Conservation (phyloP, 1,139 yeast species). For the Tardiomyces blankii region DNA sequence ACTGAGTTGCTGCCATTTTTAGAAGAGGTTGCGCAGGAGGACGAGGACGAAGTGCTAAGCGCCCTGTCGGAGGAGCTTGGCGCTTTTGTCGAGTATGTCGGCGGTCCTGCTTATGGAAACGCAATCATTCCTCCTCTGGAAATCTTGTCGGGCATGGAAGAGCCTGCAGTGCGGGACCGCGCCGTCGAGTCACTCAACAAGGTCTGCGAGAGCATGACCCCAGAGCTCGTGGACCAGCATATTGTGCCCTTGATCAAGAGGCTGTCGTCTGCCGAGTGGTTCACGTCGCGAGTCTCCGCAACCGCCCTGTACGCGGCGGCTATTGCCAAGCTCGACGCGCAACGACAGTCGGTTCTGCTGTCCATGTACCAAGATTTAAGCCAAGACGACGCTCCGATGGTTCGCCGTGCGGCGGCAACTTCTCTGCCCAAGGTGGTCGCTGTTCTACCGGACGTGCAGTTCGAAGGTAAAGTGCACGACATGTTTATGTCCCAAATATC, state of each 20-base stretch:
- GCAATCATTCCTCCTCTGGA: slow-evolving; percentile 78
- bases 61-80: slow-evolving; percentile 89
- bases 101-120: slow-evolving; percentile 73
- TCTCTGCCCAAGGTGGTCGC: slow-evolving; percentile 66
- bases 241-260: slow-evolving; percentile 70
- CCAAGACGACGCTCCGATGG: slow-evolving; percentile 96
- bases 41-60: slow-evolving; percentile 95
- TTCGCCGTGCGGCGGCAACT: slow-evolving; percentile 86
- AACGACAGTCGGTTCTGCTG: slow-evolving; percentile 36
- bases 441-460: slow-evolving; percentile 31
- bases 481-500: slow-evolving; percentile 74
- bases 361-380: slow-evolving; percentile 59
- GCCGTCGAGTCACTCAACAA: slow-evolving; percentile 79
- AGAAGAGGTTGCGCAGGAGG: slow-evolving; percentile 88
- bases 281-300: slow-evolving; percentile 83
- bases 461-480: slow-evolving; percentile 10
- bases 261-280: slow-evolving; percentile 88
- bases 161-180: slow-evolving; percentile 93
- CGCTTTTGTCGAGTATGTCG: slow-evolving; percentile 73
- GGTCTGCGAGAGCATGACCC: slow-evolving; percentile 54
- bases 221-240: slow-evolving; percentile 52
- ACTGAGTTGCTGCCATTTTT: slow-evolving; percentile 84
- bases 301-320: slow-evolving; percentile 79
- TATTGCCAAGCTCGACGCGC: slow-evolving; percentile 45
- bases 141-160: slow-evolving; percentile 85